Evolutionary conservation across 192 early-diverging fungal species (phyloP), one percentile per base, ranked within the genome.

Genomic region (Linnemannia hyalina): DNA sequence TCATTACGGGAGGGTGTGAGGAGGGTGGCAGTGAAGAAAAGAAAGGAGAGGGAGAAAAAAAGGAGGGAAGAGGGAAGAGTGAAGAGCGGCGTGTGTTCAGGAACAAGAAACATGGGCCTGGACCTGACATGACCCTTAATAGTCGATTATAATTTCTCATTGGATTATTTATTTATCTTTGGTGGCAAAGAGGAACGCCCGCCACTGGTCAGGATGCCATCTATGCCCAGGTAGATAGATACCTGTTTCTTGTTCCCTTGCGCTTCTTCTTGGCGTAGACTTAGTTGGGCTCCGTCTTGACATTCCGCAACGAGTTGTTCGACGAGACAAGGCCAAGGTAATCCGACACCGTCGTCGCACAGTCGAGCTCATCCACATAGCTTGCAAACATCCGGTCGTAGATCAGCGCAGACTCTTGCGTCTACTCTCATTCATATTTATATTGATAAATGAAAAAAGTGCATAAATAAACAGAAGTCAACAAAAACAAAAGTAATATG

Each of bases 361-460:
- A 85, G 20, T 74, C 86, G 32, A 88, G 86, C 1, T 77, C 69
- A 26, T 85, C 86, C 15, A 82, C 78, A 38, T 88, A 80, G 40
- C 52, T 68, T 2, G 82, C 75, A 82, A 88, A 89, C 65, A 89
- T 74, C 26, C 82, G 77, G 55, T 89, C 77, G 63, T 83, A 88
- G 22, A 89, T 84, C 15, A 80, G 75, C 16, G 82, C 86, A 35
- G 89, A 69, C 77, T 81, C 79, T 6, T 40, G 26, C 18, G 79
- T 65, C 88, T 89, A 80, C 40, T 29, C 26, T 0, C n/a, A 68
- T 8, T 23, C 36, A 23, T 40, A 40, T 40, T 40, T 6, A 40
- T 40, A 40, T 3, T 40, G 3, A 40, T 40, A 40, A 40, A 40
- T 40, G 35, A 40, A 40, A 40, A 5, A 5, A 40, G 3, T 68